These are phyloP conservation scores for Kwoniella mangroviensis DNA, from an alignment of 768 basidiomycete genomes.

Conservation along the genomic window DNA sequence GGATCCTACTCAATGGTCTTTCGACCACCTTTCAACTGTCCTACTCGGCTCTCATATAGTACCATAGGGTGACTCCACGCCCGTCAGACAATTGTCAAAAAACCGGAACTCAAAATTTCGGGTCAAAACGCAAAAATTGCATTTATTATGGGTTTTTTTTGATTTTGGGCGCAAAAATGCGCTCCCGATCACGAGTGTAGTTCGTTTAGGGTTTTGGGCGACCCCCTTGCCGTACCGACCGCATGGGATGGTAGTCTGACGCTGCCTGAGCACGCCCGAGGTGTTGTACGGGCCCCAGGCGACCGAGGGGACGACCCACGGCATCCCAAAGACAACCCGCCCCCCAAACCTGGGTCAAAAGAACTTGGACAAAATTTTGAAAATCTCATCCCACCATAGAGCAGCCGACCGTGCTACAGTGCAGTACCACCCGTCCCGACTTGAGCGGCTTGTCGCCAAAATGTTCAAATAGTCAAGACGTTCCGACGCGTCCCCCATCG, in stretches of 20 bases:
- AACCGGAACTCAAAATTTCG: conserved; percentile 23
- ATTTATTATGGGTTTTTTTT: conserved; percentile 19
- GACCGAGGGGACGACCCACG: not conserved
- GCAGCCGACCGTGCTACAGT: not conserved
- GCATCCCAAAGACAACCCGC: conserved; percentile 69
- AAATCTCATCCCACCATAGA: conserved; percentile 9
- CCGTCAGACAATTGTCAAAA: conserved; percentile 17
- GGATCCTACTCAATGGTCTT: not conserved
- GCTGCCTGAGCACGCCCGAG: conserved; percentile 1
- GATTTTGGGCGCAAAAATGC: conserved; percentile 21
- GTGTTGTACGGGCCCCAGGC: not conserved
- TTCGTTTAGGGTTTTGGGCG: conserved; percentile 4
- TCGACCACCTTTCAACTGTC: not conserved
- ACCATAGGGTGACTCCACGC: conserved; percentile 12
- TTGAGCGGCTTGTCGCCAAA: not conserved
- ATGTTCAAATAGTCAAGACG: conserved; percentile 1
- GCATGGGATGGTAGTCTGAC: not conserved
- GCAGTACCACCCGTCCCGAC: conserved; percentile 13
- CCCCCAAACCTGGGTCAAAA: conserved; percentile 75
- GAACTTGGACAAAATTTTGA: conserved; percentile 64
- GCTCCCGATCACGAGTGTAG: conserved; percentile 11
- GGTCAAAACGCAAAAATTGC: conserved; percentile 28
- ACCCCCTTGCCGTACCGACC: not conserved
- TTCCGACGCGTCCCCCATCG: not conserved
- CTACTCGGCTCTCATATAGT: conserved; percentile 26